These are phyloP conservation scores for Escallonia rubra DNA, from an alignment of 129 eudicot species.

Conservation along the genomic window DNA sequence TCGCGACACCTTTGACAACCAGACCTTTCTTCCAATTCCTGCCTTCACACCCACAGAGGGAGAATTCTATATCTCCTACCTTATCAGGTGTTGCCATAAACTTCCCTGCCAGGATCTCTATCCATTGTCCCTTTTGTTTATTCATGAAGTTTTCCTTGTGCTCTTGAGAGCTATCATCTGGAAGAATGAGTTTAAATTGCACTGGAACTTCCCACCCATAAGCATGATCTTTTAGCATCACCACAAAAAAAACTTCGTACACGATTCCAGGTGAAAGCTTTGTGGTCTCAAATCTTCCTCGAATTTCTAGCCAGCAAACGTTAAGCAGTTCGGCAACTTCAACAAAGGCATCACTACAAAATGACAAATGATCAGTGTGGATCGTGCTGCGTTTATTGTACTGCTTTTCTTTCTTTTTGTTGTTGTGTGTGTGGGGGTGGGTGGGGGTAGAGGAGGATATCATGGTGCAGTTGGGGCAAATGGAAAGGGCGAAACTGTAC, in stretches of 20 bases:
- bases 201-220: constrained; percentile 54
- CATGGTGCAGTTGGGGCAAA: no score
- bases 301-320: constrained; percentile 58
- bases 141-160: constrained; percentile 54
- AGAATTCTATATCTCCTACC: constrained; percentile 60
- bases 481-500: no score
- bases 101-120: constrained; percentile 66
- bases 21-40: constrained; percentile 50
- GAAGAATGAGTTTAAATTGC: constrained; percentile 39
- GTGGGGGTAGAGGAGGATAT: no score
- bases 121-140: constrained; percentile 62
- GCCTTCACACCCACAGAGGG: constrained; percentile 58
- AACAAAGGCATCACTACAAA: constrained; percentile 28
- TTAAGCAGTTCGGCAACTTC: constrained; percentile 35
- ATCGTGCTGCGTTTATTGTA: not conserved
- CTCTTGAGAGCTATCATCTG: constrained; percentile 43
- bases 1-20: not conserved
- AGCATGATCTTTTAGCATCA: constrained; percentile 37
- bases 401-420: no score
- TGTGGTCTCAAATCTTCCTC: constrained; percentile 36
- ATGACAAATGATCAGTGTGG: not conserved
- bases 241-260: constrained; percentile 36
- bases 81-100: constrained; percentile 32
- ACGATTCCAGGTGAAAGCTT: constrained; percentile 28
- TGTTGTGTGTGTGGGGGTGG: no score